Base-by-base conservation (phyloP, 192 early-diverging fungal species). In the Gamsiella multidivaricata region DNA sequence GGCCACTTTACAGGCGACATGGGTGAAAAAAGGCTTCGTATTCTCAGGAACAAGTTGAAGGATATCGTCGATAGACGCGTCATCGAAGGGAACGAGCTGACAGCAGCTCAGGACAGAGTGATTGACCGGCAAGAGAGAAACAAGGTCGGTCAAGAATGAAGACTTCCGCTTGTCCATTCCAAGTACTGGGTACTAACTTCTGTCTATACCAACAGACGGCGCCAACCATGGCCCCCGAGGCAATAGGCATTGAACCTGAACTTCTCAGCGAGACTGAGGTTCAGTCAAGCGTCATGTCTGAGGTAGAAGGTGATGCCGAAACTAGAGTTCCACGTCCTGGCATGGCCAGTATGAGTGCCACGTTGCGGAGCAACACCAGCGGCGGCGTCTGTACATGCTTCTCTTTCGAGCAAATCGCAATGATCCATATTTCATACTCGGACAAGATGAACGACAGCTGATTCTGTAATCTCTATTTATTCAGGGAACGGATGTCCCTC, bases 71-170 rank as follows among this genome's bases (percentile, higher is more conserved):
- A 53, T 26, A 53, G 26, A 26, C 12, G 23, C 23, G 3, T 53
- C 3, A 53, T 53, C 26, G 51, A 53, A 26, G 23, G 51, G 7
- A 53, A 53, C 28, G 51, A 53, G 51, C 28, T 25, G 26, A 53
- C 23, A 9, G 23, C 7, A 7, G 51, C 25, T 26, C 51, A 53
- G 26, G 23, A 53, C 26, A 18, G 51, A 29, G 51, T 53, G 8
- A 53, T 53, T 26, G 11, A 10, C 20, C 51, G 51, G 23, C 51
- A 53, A 29, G 51, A 28, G 26, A 25, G 51, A 5, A 25, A 9
- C 23, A 11, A 53, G 51, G 15, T 53, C 18, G 3, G 51, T 53
- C 28, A 25, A 53, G 26, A 53, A 29, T 53, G 26, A 18, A 26
- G 25, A 25, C 15, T 28, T 53, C 26, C 20, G 26, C 51, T 28